These are phyloP conservation scores for Ramaria sp. DNA, from an alignment of 768 basidiomycete species.

Conservation along the genomic window DNA sequence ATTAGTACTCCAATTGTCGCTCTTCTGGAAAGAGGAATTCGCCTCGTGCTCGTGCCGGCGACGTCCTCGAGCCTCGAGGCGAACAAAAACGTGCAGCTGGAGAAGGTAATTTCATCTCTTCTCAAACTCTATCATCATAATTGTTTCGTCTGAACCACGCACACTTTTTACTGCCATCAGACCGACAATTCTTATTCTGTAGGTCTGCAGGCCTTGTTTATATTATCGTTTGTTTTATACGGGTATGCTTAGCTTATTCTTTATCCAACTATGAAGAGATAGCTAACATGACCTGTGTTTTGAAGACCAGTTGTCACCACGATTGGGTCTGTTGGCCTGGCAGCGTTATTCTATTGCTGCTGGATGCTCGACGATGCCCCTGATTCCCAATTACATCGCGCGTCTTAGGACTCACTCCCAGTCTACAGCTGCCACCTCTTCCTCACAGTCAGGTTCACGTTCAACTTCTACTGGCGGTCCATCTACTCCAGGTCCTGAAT, in stretches of 20 bases:
- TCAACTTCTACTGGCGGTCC: slow-evolving; percentile 6
- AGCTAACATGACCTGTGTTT: not conserved
- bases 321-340: not conserved
- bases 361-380: slow-evolving; percentile 2
- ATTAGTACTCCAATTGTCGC: not conserved
- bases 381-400: slow-evolving; percentile 9
- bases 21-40: not conserved
- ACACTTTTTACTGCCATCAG: not conserved
- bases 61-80: not conserved
- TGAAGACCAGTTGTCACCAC: not conserved
- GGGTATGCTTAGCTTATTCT: too few species aligned
- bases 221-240: too few species aligned
- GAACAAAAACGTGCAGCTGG: not conserved
- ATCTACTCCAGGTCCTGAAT: not conserved
- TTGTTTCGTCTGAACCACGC: not conserved
- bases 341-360: not conserved
- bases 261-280: not conserved
- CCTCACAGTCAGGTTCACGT: not conserved
- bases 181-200: not conserved
- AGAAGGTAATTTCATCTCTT: not conserved
- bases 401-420: slow-evolving; percentile 9
- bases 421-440: slow-evolving; percentile 1
- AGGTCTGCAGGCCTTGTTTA: not conserved
- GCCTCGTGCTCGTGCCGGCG: not conserved
- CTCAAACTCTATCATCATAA: not conserved